Conservation (phyloP, 768 basidiomycete species). For the Mycena capillaripes region DNA sequence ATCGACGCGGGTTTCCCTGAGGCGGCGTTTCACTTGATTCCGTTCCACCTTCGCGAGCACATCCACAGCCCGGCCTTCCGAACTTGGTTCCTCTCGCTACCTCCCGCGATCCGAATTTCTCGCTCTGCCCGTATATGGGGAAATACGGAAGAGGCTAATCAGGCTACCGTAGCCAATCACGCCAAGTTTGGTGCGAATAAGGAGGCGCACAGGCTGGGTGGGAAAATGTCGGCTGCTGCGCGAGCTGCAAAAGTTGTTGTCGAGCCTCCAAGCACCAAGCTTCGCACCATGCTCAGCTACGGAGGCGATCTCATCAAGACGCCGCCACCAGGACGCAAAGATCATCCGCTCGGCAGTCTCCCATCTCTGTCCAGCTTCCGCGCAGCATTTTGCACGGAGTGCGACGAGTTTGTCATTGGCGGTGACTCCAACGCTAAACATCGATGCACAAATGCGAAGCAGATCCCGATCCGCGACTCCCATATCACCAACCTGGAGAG, state of each 20-base stretch:
- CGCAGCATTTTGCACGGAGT: not conserved
- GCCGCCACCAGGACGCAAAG: not conserved
- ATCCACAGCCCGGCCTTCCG: not conserved
- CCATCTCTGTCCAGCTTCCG: not conserved
- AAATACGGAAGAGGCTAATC: not conserved
- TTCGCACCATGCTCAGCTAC: not conserved
- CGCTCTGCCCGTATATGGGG: not conserved
- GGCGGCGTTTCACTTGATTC: not conserved
- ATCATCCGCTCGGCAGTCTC: not conserved
- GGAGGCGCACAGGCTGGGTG: not conserved
- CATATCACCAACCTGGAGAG: not conserved
- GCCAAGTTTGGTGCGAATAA: not conserved
- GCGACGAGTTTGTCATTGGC: not conserved
- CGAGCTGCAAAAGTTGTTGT: not conserved
- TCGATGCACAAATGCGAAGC: not conserved
- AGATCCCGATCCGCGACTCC: not conserved
- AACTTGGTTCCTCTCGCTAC: not conserved
- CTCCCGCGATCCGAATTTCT: not conserved
- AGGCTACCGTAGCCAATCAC: not conserved
- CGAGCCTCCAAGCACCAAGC: not conserved
- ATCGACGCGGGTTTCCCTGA: not conserved
- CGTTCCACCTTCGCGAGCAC: not conserved
- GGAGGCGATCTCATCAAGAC: not conserved
- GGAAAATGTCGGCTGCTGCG: not conserved
- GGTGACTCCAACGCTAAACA: not conserved